These are phyloP conservation scores for Phalaenopsis equestris DNA, from an alignment of 106 monocot genomes.

Conservation along the genomic window DNA sequence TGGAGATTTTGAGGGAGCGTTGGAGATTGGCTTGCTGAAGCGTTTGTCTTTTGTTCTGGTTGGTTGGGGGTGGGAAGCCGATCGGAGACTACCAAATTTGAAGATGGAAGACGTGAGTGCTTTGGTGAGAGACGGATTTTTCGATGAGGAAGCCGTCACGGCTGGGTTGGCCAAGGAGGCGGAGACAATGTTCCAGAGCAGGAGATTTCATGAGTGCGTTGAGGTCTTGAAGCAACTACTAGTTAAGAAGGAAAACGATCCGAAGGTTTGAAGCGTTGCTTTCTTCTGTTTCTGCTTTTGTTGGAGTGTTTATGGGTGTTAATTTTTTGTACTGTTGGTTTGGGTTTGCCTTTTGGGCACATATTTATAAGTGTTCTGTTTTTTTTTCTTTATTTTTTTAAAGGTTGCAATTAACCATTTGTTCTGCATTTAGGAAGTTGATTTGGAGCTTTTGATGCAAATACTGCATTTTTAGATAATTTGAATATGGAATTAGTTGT, in stretches of 20 bases:
- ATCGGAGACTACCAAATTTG: slow-evolving; percentile 7
- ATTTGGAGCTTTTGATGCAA: background rate
- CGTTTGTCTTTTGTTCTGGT: background rate
- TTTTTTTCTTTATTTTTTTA: background rate
- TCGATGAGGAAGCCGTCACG: slow-evolving; percentile 15
- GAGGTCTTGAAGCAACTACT: slow-evolving; percentile 29
- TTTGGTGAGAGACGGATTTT: slow-evolving; percentile 16
- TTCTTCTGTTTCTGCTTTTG: background rate
- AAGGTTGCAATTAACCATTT: background rate
- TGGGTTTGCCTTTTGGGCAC: background rate
- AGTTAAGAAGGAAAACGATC: slow-evolving; percentile 39
- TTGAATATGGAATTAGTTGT: background rate
- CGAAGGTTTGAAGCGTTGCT: slow-evolving; percentile 25
- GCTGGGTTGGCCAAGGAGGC: slow-evolving; percentile 30
- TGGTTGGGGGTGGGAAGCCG: slow-evolving; percentile 5
- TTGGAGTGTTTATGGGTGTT: background rate
- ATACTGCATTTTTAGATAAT: background rate
- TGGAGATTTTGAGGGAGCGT: background rate
- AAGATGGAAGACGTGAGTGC: slow-evolving; percentile 16
- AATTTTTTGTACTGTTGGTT: background rate
- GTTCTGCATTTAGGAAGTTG: background rate
- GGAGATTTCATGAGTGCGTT: slow-evolving; percentile 34
- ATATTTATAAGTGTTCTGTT: background rate
- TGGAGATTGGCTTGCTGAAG: background rate
- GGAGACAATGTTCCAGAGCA: slow-evolving; percentile 22